Evolutionary conservation across 2,329 filamentous ascomycete genomes (phyloP).

Genomic region (Coleophoma eucalyptorum): DNA sequence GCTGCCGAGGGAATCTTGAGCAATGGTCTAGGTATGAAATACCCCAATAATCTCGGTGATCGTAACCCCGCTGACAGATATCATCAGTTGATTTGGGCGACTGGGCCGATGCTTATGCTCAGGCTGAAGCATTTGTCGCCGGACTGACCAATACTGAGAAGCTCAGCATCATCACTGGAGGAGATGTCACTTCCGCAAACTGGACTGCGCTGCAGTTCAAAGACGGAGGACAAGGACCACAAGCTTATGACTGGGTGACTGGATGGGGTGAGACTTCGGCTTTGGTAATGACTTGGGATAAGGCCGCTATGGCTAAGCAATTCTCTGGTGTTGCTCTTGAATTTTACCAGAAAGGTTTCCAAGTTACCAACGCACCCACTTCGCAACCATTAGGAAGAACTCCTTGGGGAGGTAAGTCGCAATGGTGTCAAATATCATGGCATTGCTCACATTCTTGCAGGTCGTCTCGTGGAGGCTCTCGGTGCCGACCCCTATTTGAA

Average conservation of each 20-base stretch:
- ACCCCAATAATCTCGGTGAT: background rate
- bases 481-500: conserved; percentile 13
- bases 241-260: conserved; percentile 13
- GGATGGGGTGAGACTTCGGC: conserved; percentile 10
- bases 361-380: conserved; percentile 9
- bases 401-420: conserved; percentile 7
- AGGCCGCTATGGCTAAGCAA: conserved; percentile 8
- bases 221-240: conserved; percentile 9
- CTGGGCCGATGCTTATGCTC: conserved; percentile 31
- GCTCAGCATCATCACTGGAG: conserved; percentile 32
- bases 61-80: background rate
- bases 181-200: conserved; percentile 8
- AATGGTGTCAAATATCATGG: background rate
- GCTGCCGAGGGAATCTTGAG: background rate
- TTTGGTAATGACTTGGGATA: conserved; percentile 11
- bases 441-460: background rate
- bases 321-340: conserved; percentile 11
- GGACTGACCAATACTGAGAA: conserved; percentile 38
- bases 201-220: conserved; percentile 11
- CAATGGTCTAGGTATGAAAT: background rate
- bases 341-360: conserved; percentile 12
- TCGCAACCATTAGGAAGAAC: conserved; percentile 12
- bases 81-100: conserved; percentile 19
- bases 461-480: conserved; percentile 11
- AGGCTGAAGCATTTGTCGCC: conserved; percentile 33